A percentile compares a stretch with the other conserved stretches of the same genome.
phyloP scores from a whole-genome alignment of 495 filamentous ascomycete genomes.

The Tirmania nivea region DNA sequence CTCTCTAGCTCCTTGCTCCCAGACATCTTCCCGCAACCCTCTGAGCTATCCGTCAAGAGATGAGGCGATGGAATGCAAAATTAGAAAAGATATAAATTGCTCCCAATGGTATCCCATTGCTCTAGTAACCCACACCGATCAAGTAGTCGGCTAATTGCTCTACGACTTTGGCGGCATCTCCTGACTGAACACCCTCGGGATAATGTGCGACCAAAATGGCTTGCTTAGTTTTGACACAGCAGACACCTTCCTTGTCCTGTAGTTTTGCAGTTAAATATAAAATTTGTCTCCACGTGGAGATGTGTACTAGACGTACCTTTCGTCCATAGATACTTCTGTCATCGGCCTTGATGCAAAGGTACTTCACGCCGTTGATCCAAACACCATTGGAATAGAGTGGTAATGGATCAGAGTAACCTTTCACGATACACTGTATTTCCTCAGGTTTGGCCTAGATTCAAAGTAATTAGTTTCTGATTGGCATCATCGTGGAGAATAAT shows the following conservation, averaged over 20 bases:
- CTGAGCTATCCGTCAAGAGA: too few species aligned
- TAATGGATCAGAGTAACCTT: conserved; percentile 28
- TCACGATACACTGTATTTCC: conserved; percentile 35
- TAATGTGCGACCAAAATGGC: conserved; percentile 76
- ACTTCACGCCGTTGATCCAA: conserved; percentile 45
- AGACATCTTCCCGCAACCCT: too few species aligned
- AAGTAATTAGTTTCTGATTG: background rate
- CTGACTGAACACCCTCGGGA: conserved; percentile 43
- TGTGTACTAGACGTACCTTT: conserved; percentile 38
- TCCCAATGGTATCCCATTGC: background rate
- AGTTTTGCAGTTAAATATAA: background rate
- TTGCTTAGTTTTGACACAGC: conserved; percentile 60
- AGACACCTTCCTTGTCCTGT: conserved; percentile 62
- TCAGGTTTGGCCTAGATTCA: conserved; percentile 29
- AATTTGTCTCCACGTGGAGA: background rate
- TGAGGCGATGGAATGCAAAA: too few species aligned
- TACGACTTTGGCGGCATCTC: conserved; percentile 39
- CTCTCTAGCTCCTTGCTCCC: too few species aligned
- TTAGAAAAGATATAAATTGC: too few species aligned
- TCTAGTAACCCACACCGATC: conserved; percentile 44
- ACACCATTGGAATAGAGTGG: conserved; percentile 38
- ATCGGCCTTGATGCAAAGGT: conserved; percentile 48
- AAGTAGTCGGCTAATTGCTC: conserved; percentile 58
- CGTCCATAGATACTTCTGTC: conserved; percentile 65
- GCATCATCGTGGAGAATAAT: background rate